A percentile compares a stretch with the other conserved stretches of the same genome.
phyloP scores from a whole-genome alignment of 352 stramenopile species.

The Phytophthora hibernalis region DNA sequence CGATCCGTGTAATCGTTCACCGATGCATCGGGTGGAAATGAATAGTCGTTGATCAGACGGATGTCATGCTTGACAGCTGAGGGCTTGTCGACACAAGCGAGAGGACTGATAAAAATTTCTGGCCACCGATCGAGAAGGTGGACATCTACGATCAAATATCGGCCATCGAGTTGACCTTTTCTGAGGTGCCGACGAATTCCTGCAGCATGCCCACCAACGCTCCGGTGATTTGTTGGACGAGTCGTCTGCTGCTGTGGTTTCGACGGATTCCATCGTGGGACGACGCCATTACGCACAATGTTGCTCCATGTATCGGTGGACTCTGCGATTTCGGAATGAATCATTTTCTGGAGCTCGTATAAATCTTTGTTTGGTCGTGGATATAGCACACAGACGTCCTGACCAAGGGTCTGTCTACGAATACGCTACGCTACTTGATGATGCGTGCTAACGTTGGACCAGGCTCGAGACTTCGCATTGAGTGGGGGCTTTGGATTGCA shows the following conservation, averaged over 20 bases:
- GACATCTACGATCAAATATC: slow-evolving; percentile 14
- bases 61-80: neutral
- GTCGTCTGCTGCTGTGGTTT: neutral
- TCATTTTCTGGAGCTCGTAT: neutral
- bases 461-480: too few relatives aligned
- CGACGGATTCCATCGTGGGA: too few relatives aligned
- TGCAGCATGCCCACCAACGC: neutral
- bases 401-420: too few relatives aligned
- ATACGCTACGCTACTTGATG: too few relatives aligned
- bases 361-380: slow-evolving; percentile 19
- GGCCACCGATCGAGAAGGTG: slow-evolving; percentile 7
- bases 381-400: too few relatives aligned
- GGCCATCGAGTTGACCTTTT: slow-evolving; percentile 13
- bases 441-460: too few relatives aligned
- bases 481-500: too few relatives aligned
- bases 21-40: slow-evolving; percentile 11
- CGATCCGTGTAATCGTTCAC: slow-evolving; percentile 36
- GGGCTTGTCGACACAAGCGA: slow-evolving; percentile 18
- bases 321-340: neutral
- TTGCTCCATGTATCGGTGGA: too few relatives aligned
- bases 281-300: too few relatives aligned
- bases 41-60: slow-evolving; percentile 31
- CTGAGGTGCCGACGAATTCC: slow-evolving; percentile 7
- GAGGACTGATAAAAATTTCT: slow-evolving; percentile 18
- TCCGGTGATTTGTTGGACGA: slow-evolving; percentile 3